Base-by-base conservation (phyloP, 2,329 filamentous ascomycete species). In the Gnomoniopsis smithogilvyi region DNA sequence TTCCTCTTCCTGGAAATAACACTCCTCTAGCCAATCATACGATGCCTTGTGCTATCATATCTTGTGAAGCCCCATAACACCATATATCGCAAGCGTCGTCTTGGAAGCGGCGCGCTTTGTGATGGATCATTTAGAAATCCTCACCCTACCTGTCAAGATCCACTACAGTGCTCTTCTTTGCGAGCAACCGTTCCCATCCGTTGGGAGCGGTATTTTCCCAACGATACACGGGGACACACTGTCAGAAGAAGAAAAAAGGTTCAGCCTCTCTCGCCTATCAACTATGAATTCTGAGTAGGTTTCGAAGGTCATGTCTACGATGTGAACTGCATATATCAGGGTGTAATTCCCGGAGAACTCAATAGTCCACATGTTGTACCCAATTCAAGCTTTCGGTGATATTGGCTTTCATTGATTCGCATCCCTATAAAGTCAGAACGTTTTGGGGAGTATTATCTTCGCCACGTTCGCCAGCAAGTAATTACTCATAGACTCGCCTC, bases 151-250 rank as follows among this genome's bases (percentile, higher is more conserved):
- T 50, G 7, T 17, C 34, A 26, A 58, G 21, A 11, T 47, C 50
- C 7, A 74, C 66, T 26, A 69, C 69, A 15, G 69, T 50, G 19
- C 69, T 69, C 50, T 70, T 73, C 54, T 70, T 73, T 21, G 69
- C 73, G 8, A 70, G 43, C 19, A 63, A 57, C 6, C 50, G 45
- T 2, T 63, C 54, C 1, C 52, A 63, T 2, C 30, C 64, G 17
- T 17, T 50, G 51, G 24, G 49, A 80, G 66, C 0, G 78, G 77
- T 3, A 74, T 72, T 59, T 80, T 77, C 55, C 77, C 77, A 80
- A 14, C 80, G 69, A 73, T 75, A 79, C 10, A 76, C 76, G 1
- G 68, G 64, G 2, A 77, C 77, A 62, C 76, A 61, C 12, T 62
- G 47, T 3, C 63, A 66, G 38, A 51, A 65, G 56, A 79, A 80